These are phyloP conservation scores for Schizophyllum amplum DNA, from an alignment of 1,284 basidiomycete species.

Conservation along the genomic window DNA sequence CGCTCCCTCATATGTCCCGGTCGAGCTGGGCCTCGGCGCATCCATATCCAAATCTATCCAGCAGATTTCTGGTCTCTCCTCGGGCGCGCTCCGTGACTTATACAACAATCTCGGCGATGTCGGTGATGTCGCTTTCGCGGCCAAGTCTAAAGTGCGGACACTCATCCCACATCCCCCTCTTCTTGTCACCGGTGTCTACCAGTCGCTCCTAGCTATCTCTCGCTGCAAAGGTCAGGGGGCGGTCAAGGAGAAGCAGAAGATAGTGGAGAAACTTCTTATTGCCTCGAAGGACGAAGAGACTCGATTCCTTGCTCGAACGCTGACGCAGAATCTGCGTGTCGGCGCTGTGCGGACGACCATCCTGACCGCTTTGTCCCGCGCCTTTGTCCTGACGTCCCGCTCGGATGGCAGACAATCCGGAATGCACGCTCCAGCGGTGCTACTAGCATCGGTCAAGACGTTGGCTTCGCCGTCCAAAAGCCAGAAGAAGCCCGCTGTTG, in stretches of 20 bases:
- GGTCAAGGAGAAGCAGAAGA: constrained; percentile 66
- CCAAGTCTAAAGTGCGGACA: constrained; percentile 73
- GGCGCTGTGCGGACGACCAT: constrained; percentile 85
- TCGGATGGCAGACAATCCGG: constrained; percentile 19
- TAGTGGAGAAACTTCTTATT: constrained; percentile 79
- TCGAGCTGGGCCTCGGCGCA: constrained; percentile 73
- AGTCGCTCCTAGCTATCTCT: constrained; percentile 58
- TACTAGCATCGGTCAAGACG: constrained; percentile 29
- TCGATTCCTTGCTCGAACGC: constrained; percentile 76
- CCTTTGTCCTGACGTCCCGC: constrained; percentile 61
- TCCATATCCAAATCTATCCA: constrained; percentile 78
- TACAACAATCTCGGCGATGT: constrained; percentile 66
- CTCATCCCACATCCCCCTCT: constrained; percentile 69
- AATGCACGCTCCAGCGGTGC: constrained; percentile 28
- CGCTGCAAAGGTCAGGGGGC: constrained; percentile 68
- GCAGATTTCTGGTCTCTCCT: constrained; percentile 72
- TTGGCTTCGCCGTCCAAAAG: constrained; percentile 21
- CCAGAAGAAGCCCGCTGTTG: constrained; percentile 36
- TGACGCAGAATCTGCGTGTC: constrained; percentile 78
- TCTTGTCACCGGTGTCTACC: constrained; percentile 56
- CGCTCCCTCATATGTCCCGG: constrained; percentile 65
- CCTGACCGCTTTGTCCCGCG: constrained; percentile 75
- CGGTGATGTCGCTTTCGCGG: constrained; percentile 80
- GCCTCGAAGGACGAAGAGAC: constrained; percentile 83
- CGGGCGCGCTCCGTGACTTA: constrained; percentile 57